Base-by-base conservation (phyloP, 2,329 filamentous ascomycete species). In the Trichothecium roseum region DNA sequence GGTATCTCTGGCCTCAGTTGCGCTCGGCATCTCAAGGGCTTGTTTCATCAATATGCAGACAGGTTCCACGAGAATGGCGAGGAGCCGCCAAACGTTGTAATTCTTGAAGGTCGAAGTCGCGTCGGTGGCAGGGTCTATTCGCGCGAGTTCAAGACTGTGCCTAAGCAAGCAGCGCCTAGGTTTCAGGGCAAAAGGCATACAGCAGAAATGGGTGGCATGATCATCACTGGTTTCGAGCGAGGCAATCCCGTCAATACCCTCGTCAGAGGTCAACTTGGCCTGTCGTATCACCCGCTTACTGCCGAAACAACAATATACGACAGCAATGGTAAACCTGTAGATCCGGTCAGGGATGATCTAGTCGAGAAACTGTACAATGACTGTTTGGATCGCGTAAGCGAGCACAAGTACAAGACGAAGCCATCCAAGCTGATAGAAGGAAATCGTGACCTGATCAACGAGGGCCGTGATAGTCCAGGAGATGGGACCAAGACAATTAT, bases 181-280 rank as follows among this genome's bases (percentile, higher is more conserved):
- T 59, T 74, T 69, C 55, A 72, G 60, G 69, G 66, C 8, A 72
- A 68, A 41, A 66, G 76, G 34, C 82, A 81, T 51, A 96, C 88
- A 15, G 91, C 86, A 22, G 91, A 98, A 56, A 93, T 95, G 79
- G 91, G 91, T 18, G 91, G 89, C 37, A 94, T 98, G 69, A 96
- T 98, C 40, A 87, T 98, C 41, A 95, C 93, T 24, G 91, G 91
- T 1, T 98, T 96, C 54, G 87, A 96, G 45, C 77, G 85, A 45
- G 93, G 93, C 14, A 98, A 98, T 48, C 91, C 91, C 5, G 64
- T 98, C 47, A 93, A 95, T 53, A 76, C 88, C 33, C 77, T 98
- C 40, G 79, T 98, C 38, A 80, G 91, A 45, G 88, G 85, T 13
- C 93, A 98, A 57, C 70, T 98, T 33, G 84, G 82, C 18, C 70